Evolutionary conservation across 139 green algal species (phyloP), one percentile per base, ranked within the genome.

Genomic region (Picochlorum sp.): DNA sequence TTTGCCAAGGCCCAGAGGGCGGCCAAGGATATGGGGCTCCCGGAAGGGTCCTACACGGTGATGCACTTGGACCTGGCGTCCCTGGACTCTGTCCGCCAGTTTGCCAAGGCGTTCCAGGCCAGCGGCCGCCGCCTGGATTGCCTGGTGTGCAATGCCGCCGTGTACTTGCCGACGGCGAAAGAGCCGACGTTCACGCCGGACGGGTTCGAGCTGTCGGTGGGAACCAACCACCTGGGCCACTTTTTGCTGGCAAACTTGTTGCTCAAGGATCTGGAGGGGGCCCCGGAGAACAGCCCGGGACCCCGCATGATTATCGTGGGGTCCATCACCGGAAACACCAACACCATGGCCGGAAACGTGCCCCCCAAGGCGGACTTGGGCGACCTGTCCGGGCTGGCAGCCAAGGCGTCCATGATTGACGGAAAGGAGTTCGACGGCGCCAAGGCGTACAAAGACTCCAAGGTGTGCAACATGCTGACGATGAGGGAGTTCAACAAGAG

Each of bases 371-470:
- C 91, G 9, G 84, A 95, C 79, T 75, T 97, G 65, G 91, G 91
- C 24, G 81, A 95, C 72, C 76, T 96, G 49, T 65, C 57, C 2
- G 91, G 91, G 49, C 75, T 97, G 45, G 71, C 66, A 7, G 54
- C 21, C 2, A 79, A 80, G 55, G 66, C 66, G 18, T 57, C 67
- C 69, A 96, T 96, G 90, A 94, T 97, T 60, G 82, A 97, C 71
- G 85, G 82, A 57, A 72, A 72, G 13, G 81, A 89, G 51, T 97
- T 92, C 70, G 80, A 95, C 73, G 90, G 89, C 60, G 84, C 91
- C 69, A 97, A 97, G 82, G 90, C 90, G 7, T 97, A 97, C 89
- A 97, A 97, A 79, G 91, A 97, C 77, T 83, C 77, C 67, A 97
- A 97, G 84, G 79, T 94, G 14, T 95, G 87, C 84, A 96, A 96